phyloP scores from a whole-genome alignment of 2,329 filamentous ascomycete genomes.

The Talaromyces sp. region DNA sequence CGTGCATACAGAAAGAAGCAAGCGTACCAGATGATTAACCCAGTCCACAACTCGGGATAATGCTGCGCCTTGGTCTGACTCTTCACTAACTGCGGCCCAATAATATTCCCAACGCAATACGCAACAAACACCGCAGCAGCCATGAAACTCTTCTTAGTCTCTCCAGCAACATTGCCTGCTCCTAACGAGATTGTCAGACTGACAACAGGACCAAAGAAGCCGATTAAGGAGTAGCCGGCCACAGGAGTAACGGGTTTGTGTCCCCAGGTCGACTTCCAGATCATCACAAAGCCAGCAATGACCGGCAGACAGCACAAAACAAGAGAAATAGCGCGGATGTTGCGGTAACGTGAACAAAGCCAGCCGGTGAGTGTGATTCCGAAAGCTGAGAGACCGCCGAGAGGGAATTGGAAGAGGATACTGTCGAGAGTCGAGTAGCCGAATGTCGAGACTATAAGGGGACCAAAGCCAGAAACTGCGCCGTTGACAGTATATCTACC shows the following conservation, averaged over 20 bases:
- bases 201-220: constrained; percentile 69
- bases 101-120: constrained; percentile 73
- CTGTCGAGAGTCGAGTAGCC: constrained; percentile 62
- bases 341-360: constrained; percentile 57
- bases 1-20: background rate
- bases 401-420: constrained; percentile 71
- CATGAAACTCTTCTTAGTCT: constrained; percentile 76
- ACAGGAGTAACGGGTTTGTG: constrained; percentile 65
- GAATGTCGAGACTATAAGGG: constrained; percentile 69
- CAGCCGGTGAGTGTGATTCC: constrained; percentile 65
- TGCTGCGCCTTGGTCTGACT: constrained; percentile 63
- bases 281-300: constrained; percentile 69
- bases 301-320: constrained; percentile 67
- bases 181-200: constrained; percentile 58
- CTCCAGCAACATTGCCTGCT: constrained; percentile 68
- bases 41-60: constrained; percentile 69
- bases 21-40: constrained; percentile 59
- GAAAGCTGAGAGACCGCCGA: constrained; percentile 66
- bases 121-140: constrained; percentile 71
- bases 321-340: constrained; percentile 65
- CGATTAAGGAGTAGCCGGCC: constrained; percentile 68
- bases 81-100: constrained; percentile 68
- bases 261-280: constrained; percentile 66
- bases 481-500: constrained; percentile 65
- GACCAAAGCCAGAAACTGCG: constrained; percentile 67